Evolutionary conservation across 192 early-diverging fungal species (phyloP).

Genomic region (Entomortierella chlamydospora): DNA sequence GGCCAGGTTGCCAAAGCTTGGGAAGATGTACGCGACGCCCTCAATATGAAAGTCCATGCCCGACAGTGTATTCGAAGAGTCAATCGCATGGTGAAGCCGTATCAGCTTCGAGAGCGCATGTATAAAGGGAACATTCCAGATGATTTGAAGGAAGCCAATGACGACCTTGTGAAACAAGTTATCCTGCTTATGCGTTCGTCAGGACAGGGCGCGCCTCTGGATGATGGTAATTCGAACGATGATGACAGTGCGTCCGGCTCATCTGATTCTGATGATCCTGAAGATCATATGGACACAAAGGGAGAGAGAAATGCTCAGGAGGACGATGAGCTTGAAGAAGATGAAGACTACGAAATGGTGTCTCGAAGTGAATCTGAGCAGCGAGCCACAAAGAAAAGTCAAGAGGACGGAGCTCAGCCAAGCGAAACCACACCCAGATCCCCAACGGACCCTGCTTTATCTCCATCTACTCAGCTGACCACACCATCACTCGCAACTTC

Average conservation of each 20-base stretch:
- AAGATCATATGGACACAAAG: constrained; percentile 28
- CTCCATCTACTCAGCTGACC: constrained; percentile 20
- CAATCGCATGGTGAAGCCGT: constrained; percentile 52
- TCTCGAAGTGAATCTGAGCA: constrained; percentile 35
- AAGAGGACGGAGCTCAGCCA: not conserved
- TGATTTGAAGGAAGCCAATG: constrained; percentile 46
- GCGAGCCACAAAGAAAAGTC: not conserved
- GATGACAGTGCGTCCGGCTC: constrained; percentile 33
- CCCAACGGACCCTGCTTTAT: not conserved
- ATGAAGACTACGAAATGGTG: constrained; percentile 35
- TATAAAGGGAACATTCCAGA: constrained; percentile 46
- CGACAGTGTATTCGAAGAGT: constrained; percentile 49
- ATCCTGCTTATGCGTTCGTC: constrained; percentile 38
- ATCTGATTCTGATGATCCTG: constrained; percentile 47
- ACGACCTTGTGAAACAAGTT: constrained; percentile 44
- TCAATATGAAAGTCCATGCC: constrained; percentile 51
- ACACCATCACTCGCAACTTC: constrained; percentile 17
- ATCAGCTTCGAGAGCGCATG: constrained; percentile 48
- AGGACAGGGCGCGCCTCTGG: constrained; percentile 24
- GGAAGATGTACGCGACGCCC: constrained; percentile 51
- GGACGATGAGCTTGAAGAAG: constrained; percentile 44
- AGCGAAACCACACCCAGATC: not conserved
- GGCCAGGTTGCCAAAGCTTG: constrained; percentile 53
- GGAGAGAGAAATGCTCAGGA: constrained; percentile 9
- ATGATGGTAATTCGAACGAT: constrained; percentile 38